Conservation (phyloP, 2,329 filamentous ascomycete genomes). For the Colletotrichum graminicola region DNA sequence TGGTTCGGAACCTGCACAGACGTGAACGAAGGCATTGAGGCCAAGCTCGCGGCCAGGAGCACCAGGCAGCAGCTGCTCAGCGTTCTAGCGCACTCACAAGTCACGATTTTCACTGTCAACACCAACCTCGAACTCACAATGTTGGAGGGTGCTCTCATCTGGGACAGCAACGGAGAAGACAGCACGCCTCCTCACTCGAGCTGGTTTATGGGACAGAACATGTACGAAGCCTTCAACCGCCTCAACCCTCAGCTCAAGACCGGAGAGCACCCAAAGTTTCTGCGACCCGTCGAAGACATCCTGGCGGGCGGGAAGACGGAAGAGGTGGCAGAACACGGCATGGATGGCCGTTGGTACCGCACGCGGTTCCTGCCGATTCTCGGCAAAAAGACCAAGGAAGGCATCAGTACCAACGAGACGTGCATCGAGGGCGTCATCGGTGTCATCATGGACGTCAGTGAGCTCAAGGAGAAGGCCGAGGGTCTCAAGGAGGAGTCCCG, state of each 20-base stretch:
- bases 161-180: conserved; percentile 55
- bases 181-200: conserved; percentile 53
- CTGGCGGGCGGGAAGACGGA: conserved; percentile 70
- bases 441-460: conserved; percentile 84
- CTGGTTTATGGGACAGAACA: conserved; percentile 70
- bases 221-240: conserved; percentile 73
- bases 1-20: conserved; percentile 89
- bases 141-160: conserved; percentile 76
- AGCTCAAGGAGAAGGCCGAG: conserved; percentile 73
- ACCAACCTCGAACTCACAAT: conserved; percentile 71
- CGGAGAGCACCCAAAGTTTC: conserved; percentile 62
- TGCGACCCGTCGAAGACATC: conserved; percentile 72
- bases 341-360: conserved; percentile 74
- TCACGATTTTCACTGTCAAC: conserved; percentile 82
- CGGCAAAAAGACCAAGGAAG: conserved; percentile 66
- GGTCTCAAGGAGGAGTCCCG: conserved; percentile 73
- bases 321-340: conserved; percentile 73
- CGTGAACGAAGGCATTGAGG: conserved; percentile 79
- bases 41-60: conserved; percentile 73
- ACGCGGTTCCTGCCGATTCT: conserved; percentile 78
- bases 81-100: conserved; percentile 80
- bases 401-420: conserved; percentile 58
- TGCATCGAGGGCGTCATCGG: conserved; percentile 80
- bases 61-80: conserved; percentile 78
- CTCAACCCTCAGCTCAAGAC: conserved; percentile 58